These are phyloP conservation scores for Chalaropsis thielavioides DNA, from an alignment of 2,329 filamentous ascomycete species.

Conservation along the genomic window DNA sequence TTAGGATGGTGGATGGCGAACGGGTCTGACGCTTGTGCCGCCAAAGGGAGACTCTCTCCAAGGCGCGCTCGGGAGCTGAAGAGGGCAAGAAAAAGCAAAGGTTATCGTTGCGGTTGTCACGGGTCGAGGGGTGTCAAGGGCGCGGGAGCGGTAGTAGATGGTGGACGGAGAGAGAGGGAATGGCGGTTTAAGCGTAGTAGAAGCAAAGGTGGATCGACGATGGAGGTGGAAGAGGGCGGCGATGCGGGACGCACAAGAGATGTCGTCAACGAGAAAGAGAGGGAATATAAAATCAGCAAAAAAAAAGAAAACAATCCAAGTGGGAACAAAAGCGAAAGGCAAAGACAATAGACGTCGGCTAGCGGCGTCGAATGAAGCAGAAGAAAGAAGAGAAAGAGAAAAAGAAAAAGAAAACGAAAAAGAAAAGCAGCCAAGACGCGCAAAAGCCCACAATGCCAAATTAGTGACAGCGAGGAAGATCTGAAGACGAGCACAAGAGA, in stretches of 20 bases:
- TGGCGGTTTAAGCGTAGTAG: background rate
- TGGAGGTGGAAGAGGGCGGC: too few relatives aligned
- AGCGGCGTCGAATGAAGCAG: background rate
- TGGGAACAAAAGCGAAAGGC: background rate
- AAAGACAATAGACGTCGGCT: slow-evolving; percentile 2
- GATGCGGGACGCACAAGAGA: background rate
- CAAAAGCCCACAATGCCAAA: background rate
- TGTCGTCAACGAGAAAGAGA: background rate
- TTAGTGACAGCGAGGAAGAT: background rate
- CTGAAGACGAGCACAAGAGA: background rate
- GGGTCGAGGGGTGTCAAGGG: background rate
- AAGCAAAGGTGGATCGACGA: background rate
- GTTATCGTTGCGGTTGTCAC: background rate
- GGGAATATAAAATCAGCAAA: background rate
- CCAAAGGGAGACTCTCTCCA: background rate
- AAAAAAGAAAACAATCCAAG: background rate
- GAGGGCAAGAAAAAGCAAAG: background rate
- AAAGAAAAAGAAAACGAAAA: background rate
- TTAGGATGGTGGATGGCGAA: background rate
- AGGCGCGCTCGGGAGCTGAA: background rate
- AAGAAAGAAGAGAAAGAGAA: background rate
- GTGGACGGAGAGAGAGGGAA: too few relatives aligned
- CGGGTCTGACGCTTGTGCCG: background rate
- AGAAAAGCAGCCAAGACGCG: background rate
- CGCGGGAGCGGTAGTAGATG: too few relatives aligned